A percentile compares a stretch with the other conserved stretches of the same genome.
Evolutionary conservation across 495 filamentous ascomycete species (phyloP).

Genomic region (Amorphotheca resinae): DNA sequence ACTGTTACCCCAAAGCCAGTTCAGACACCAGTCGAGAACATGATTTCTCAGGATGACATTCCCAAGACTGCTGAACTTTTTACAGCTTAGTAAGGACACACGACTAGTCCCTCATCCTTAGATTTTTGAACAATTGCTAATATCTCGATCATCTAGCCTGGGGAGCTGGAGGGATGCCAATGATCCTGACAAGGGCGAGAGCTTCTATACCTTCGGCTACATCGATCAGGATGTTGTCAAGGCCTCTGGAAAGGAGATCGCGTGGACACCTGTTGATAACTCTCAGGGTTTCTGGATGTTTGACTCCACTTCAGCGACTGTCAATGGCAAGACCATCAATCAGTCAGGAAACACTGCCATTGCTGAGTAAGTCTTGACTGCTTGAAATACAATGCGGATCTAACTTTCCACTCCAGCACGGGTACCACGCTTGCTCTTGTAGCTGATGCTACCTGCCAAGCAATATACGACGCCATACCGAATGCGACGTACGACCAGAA

Average conservation of each 20-base stretch:
- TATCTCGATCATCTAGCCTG: too few species aligned
- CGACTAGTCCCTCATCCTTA: too few species aligned
- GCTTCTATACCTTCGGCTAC: conserved; percentile 73
- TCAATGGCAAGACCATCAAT: conserved; percentile 46
- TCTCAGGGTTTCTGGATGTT: conserved; percentile 66
- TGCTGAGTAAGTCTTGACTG: too few species aligned
- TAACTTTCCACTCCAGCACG: too few species aligned
- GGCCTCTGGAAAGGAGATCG: conserved; percentile 39
- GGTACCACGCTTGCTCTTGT: conserved; percentile 64
- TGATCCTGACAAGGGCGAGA: conserved; percentile 41
- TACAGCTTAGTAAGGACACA: conserved; percentile 38
- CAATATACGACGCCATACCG: conserved; percentile 59
- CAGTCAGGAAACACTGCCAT: conserved; percentile 62
- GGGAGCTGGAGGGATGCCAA: conserved; percentile 48
- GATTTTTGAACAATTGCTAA: too few species aligned
- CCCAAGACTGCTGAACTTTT: conserved; percentile 52
- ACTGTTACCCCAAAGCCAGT: conserved; percentile 49
- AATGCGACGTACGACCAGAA: conserved; percentile 48
- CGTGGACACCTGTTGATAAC: conserved; percentile 56
- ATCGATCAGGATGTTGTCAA: conserved; percentile 55
- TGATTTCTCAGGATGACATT: conserved; percentile 58
- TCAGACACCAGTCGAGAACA: conserved; percentile 62
- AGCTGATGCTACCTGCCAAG: conserved; percentile 50
- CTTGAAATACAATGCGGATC: too few species aligned
- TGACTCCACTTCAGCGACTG: conserved; percentile 41